Percentiles rank a stretch among this genome's conserved stretches.
phyloP scores from a whole-genome alignment of 2,329 filamentous ascomycete genomes.

The Triangularia verruculosa region DNA sequence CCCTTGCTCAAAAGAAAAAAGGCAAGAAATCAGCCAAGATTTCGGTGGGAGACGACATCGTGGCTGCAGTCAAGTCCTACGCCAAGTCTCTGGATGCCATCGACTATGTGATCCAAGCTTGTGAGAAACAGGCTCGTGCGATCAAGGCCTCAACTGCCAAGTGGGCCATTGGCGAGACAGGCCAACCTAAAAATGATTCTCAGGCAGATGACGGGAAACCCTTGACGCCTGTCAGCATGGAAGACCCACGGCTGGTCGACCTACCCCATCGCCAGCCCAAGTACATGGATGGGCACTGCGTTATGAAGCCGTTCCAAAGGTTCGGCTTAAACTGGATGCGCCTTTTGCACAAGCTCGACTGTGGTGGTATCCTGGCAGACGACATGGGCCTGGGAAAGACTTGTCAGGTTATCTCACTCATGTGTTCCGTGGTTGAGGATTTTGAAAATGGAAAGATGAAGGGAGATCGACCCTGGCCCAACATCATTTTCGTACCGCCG shows the following conservation, averaged over 20 bases:
- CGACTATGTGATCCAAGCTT: slow-evolving; percentile 74
- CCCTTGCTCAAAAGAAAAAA: slow-evolving; percentile 47
- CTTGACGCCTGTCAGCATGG: slow-evolving; percentile 42
- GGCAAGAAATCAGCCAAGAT: slow-evolving; percentile 46
- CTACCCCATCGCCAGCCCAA: slow-evolving; percentile 63
- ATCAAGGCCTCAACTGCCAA: slow-evolving; percentile 45
- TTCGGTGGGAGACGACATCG: slow-evolving; percentile 52
- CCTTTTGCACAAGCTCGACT: slow-evolving; percentile 71
- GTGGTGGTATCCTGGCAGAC: slow-evolving; percentile 90
- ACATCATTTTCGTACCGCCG: slow-evolving; percentile 86
- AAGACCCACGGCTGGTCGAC: slow-evolving; percentile 33
- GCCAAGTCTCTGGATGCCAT: slow-evolving; percentile 78
- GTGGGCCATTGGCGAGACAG: slow-evolving; percentile 50
- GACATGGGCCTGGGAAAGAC: slow-evolving; percentile 98
- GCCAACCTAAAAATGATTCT: slow-evolving; percentile 36
- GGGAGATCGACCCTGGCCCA: slow-evolving; percentile 56
- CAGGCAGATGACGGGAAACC: slow-evolving; percentile 38
- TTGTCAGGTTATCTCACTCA: slow-evolving; percentile 89
- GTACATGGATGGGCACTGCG: slow-evolving; percentile 71
- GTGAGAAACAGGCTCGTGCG: slow-evolving; percentile 65
- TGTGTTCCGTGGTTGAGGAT: slow-evolving; percentile 76
- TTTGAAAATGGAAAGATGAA: slow-evolving; percentile 37
- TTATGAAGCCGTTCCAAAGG: slow-evolving; percentile 89
- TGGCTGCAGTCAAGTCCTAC: slow-evolving; percentile 62
- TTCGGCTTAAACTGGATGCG: slow-evolving; percentile 94